These are phyloP conservation scores for Talinum fruticosum DNA, from an alignment of 148 eudicot species.

Conservation along the genomic window DNA sequence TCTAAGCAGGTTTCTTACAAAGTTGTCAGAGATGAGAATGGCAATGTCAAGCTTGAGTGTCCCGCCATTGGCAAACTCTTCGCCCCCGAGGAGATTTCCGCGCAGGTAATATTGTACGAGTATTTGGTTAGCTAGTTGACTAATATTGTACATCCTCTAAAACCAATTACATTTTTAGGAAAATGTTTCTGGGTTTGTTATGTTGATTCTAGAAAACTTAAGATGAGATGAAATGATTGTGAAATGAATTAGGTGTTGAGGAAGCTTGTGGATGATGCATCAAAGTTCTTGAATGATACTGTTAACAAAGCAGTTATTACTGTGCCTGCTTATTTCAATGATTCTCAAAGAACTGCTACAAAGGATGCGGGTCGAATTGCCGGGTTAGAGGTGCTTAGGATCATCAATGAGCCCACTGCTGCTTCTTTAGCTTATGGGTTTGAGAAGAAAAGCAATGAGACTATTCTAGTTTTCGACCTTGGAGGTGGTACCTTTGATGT, in stretches of 20 bases:
- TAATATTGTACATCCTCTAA: neutral
- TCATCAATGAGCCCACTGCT: conserved; percentile 57
- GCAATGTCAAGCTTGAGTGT: conserved; percentile 66
- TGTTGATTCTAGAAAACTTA: no score
- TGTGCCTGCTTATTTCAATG: conserved; percentile 28
- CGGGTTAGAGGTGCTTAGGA: conserved; percentile 50
- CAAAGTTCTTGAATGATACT: conserved; percentile 25
- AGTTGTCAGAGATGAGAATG: conserved; percentile 63
- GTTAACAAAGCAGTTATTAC: conserved; percentile 24
- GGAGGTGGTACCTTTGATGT: conserved; percentile 63
- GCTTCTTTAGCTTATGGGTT: conserved; percentile 61
- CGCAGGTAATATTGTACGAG: neutral
- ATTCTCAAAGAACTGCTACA: conserved; percentile 29
- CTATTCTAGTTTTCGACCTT: conserved; percentile 49
- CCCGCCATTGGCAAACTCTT: conserved; percentile 64
- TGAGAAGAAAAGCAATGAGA: conserved; percentile 53
- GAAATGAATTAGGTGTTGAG: conserved; percentile 17
- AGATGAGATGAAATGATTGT: neutral
- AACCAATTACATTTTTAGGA: neutral
- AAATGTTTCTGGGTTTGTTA: neutral
- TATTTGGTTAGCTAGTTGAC: neutral
- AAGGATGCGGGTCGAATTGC: conserved; percentile 50
- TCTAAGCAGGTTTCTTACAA: conserved; percentile 65
- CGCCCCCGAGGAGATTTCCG: conserved; percentile 56
- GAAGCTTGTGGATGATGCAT: conserved; percentile 26